Base-by-base conservation (phyloP, 2,329 filamentous ascomycete genomes). In the Fusarium sp. region DNA sequence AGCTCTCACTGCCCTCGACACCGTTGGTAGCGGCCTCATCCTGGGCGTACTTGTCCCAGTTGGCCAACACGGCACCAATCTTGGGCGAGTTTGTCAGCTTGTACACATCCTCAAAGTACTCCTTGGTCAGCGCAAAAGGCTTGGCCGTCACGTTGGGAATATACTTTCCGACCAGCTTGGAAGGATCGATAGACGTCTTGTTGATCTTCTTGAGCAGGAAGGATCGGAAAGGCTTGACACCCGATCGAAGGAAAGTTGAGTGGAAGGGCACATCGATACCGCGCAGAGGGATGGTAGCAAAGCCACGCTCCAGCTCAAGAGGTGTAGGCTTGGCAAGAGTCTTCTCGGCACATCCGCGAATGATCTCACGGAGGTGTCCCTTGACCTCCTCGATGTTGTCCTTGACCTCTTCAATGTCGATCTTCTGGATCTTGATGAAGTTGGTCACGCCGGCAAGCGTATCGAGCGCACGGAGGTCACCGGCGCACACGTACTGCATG, bases 161-260 rank as follows among this genome's bases (percentile, higher is more conserved):
- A 80, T 99, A 99, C 80, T 99, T 99, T 72, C 95, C 95, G 68
- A 99, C 85, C 72, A 99, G 81, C 84, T 98, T 98, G 76, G 91
- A 90, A 6, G 95, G 95, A 76, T 99, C 95, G 76, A 99, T 98
- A 49, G 91, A 96, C 21, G 93, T 97, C 87, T 96, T 97, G 85
- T 98, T 93, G 81, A 99, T 98, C 87, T 99, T 99, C 91, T 98
- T 99, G 70, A 98, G 89, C 75, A 99, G 79, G 87, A 99, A 99
- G 39, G 89, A 94, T 67, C 95, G 87, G 92, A 99, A 99, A 42
- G 96, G 95, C 84, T 99, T 99, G 77, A 99, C 95, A 71, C 95
- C 96, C 35, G 93, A 97, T 52, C 96, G 91, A 79, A 99, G 81
- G 84, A 99, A 99, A 15, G 95, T 99, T 70, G 91, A 95, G 84